These are phyloP conservation scores for Fusarium sp. DNA, from an alignment of 2,329 filamentous ascomycete genomes.

Conservation along the genomic window DNA sequence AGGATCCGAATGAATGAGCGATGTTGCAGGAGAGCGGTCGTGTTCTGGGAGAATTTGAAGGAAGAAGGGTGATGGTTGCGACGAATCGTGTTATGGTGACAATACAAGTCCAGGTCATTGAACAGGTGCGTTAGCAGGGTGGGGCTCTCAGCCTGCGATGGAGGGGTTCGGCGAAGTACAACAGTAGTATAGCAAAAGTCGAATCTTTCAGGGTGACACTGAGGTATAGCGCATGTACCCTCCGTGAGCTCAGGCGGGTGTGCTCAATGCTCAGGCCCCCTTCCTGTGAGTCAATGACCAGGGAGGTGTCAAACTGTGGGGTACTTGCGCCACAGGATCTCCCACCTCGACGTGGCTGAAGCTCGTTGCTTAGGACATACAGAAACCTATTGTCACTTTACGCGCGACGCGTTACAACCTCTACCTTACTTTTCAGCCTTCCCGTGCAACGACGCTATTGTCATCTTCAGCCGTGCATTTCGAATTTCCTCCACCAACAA, in stretches of 20 bases:
- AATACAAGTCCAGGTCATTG: constrained; percentile 43
- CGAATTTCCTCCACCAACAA: constrained; percentile 28
- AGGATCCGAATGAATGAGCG: constrained; percentile 20
- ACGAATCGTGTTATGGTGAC: constrained; percentile 43
- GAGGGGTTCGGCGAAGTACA: constrained; percentile 35
- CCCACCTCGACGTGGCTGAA: constrained; percentile 36
- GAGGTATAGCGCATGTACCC: background rate
- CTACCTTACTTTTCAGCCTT: constrained; percentile 52
- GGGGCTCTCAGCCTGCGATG: constrained; percentile 34
- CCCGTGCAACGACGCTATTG: constrained; percentile 34
- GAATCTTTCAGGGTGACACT: background rate
- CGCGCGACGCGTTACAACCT: constrained; percentile 55
- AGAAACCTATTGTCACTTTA: constrained; percentile 50
- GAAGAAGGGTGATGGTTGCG: constrained; percentile 30
- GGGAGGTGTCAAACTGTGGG: constrained; percentile 22
- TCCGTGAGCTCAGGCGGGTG: no score
- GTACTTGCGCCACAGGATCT: constrained; percentile 26
- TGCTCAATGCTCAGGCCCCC: background rate
- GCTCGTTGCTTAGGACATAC: background rate
- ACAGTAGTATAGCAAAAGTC: background rate
- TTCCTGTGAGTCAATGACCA: constrained; percentile 39
- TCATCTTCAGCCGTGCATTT: constrained; percentile 41
- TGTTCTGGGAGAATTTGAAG: constrained; percentile 12
- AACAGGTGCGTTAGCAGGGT: constrained; percentile 30
- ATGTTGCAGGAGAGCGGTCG: constrained; percentile 10